Evolutionary conservation across 352 stramenopile genomes (phyloP).

Genomic region (Phytophthora kernoviae): DNA sequence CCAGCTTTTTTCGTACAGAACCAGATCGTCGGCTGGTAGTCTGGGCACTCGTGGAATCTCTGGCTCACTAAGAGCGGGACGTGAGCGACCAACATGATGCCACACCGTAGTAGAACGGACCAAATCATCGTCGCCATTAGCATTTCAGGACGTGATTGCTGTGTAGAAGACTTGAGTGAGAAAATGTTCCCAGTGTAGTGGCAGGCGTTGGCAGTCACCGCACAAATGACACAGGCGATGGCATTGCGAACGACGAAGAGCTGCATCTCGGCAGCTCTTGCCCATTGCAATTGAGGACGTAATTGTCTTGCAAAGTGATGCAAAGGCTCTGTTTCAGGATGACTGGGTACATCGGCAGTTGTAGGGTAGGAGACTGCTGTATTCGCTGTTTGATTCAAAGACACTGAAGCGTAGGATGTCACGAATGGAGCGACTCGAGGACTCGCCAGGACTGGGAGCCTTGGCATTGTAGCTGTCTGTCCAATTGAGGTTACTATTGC

Average conservation of each 20-base stretch:
- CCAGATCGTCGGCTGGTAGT: background rate
- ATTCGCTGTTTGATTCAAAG: background rate
- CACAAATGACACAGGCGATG: slow-evolving; percentile 11
- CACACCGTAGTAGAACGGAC: background rate
- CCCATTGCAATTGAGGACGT: slow-evolving; percentile 21
- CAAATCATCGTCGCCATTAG: slow-evolving; percentile 23
- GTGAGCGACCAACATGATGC: background rate
- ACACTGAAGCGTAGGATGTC: slow-evolving; percentile 3
- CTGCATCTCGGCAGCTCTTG: slow-evolving; percentile 18
- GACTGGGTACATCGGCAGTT: slow-evolving; percentile 1
- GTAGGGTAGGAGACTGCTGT: slow-evolving; percentile 6
- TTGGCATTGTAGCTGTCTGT: slow-evolving; percentile 6
- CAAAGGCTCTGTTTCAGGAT: slow-evolving; percentile 1
- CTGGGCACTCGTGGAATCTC: background rate
- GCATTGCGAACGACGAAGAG: slow-evolving; percentile 25
- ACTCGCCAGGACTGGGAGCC: slow-evolving; percentile 7
- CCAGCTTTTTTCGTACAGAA: background rate
- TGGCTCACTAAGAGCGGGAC: background rate
- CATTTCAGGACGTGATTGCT: slow-evolving; percentile 22
- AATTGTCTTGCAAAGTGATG: slow-evolving; percentile 19
- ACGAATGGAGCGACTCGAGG: slow-evolving; percentile 10
- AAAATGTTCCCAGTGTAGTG: slow-evolving; percentile 27
- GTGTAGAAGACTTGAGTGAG: slow-evolving; percentile 17
- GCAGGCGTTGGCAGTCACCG: slow-evolving; percentile 18
- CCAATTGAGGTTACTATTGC: slow-evolving; percentile 1